phyloP scores from a whole-genome alignment of 2,329 filamentous ascomycete species.

The Cercospora sp. region DNA sequence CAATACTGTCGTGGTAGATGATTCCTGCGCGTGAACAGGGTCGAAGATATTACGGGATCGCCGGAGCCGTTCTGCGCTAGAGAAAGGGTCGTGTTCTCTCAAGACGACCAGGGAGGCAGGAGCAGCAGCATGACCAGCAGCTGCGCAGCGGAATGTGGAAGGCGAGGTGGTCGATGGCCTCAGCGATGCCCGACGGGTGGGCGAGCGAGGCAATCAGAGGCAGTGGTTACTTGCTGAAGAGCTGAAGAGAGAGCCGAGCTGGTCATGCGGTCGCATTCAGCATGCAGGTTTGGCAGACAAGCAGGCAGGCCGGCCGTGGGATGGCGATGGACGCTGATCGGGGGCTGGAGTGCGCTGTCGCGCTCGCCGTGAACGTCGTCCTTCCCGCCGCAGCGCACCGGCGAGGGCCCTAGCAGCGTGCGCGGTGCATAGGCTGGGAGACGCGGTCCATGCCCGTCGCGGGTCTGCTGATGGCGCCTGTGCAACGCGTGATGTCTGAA shows the following conservation, averaged over 20 bases:
- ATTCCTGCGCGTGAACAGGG: slow-evolving; percentile 17
- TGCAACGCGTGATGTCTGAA: slow-evolving; percentile 6
- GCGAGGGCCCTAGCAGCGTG: slow-evolving; percentile 4
- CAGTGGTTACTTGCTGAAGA: background rate
- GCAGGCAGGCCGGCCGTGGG: slow-evolving; percentile 2
- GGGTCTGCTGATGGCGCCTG: slow-evolving; percentile 11
- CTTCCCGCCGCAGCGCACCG: background rate
- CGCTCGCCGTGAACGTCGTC: background rate
- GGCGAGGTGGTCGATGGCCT: background rate
- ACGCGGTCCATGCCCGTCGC: slow-evolving; percentile 4
- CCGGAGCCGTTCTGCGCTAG: slow-evolving; percentile 17
- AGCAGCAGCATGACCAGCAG: slow-evolving; percentile 14
- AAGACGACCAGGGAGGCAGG: slow-evolving; percentile 6
- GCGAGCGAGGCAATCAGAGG: background rate
- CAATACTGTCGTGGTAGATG: background rate
- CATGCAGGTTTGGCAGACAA: background rate
- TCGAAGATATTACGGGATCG: slow-evolving; percentile 11
- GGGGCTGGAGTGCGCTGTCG: background rate
- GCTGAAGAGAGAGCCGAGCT: background rate
- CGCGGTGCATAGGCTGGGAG: slow-evolving; percentile 16
- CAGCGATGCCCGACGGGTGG: background rate
- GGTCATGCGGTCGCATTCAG: slow-evolving; percentile 6
- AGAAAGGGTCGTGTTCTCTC: slow-evolving; percentile 17
- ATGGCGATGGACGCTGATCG: background rate
- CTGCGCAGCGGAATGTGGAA: slow-evolving; percentile 1